Base-by-base conservation (phyloP, 352 stramenopile species). In the Globisporangium solare region DNA sequence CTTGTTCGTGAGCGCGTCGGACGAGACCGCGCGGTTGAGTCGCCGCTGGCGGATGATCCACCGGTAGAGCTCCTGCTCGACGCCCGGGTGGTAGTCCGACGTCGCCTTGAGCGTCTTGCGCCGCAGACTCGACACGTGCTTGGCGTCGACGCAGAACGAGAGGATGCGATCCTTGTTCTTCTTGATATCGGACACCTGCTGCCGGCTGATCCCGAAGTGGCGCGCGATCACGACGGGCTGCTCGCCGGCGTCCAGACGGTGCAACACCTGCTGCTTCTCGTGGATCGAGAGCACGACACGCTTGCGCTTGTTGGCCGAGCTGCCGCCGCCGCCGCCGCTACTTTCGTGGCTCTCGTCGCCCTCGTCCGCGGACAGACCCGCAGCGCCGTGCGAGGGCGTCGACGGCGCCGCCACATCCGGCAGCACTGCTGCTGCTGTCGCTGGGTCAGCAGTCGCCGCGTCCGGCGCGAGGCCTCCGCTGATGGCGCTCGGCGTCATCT, bases 181-280 rank as follows among this genome's bases (percentile, higher is more conserved):
- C 68, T 93, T 93, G 58, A 93, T 92, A 60, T 93, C 83, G 15
- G 81, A 91, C 11, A 93, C 76, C 61, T 93, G 83, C 61, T 93
- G 83, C 1, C 83, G 74, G 45, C 73, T 88, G 60, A 93, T 93
- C 37, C 73, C 78, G 55, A 88, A 88, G 21, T 70, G 54, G 0
- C 66, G 64, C 10, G 83, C 77, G 66, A 93, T 81, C 35, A 64
- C 58, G 10, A 86, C 67, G 10, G 83, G 83, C 58, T 80, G 75
- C 42, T 93, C 83, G 40, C 83, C 80, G 15, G 63, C 42, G 14
- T 89, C 80, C 14, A 93, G 67, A 8, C 79, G 83, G 63, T 86
- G 69, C 15, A 93, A 68, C 46, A 91, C 83, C 58, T 90, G 77
- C 63, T 93, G 83, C 63, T 93, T 93, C 50, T 93, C 79, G 58